Evolutionary conservation across 306 rosid species (phyloP).

Genomic region (Argentina anserina): DNA sequence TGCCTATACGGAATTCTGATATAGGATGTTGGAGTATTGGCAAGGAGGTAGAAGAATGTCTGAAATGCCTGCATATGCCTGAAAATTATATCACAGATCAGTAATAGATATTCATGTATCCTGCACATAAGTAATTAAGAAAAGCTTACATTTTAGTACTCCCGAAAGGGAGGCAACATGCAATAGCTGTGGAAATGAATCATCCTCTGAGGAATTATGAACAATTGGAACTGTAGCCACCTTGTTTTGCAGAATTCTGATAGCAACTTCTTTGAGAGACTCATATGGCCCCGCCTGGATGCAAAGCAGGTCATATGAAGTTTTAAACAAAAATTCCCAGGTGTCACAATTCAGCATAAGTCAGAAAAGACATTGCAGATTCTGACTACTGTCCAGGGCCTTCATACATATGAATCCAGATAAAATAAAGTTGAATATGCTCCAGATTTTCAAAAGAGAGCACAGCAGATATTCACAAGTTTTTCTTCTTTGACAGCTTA

Average conservation of each 20-base stretch:
- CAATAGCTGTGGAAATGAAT: constrained; percentile 62
- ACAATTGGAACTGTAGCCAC: constrained; percentile 68
- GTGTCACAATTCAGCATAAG: constrained; percentile 6
- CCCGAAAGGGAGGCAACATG: constrained; percentile 76
- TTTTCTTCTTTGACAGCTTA: neutral
- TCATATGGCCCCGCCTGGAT: constrained; percentile 74
- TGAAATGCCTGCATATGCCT: constrained; percentile 82
- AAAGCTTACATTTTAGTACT: constrained; percentile 59
- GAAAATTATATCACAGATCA: constrained; percentile 41
- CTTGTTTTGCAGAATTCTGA: constrained; percentile 62
- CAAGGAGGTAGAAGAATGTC: constrained; percentile 61
- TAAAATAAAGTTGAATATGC: neutral
- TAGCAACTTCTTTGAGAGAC: constrained; percentile 66
- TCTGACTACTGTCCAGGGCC: neutral
- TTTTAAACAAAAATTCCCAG: neutral
- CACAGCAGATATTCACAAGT: neutral
- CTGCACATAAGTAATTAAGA: constrained; percentile 17
- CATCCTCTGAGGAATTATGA: constrained; percentile 50
- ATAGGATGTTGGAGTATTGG: constrained; percentile 78
- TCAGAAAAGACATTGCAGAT: neutral
- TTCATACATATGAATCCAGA: neutral
- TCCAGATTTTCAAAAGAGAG: neutral
- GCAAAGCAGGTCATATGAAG: constrained; percentile 17
- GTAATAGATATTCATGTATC: constrained; percentile 31
- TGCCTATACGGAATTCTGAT: constrained; percentile 68